Evolutionary conservation across 768 basidiomycete species (phyloP).

Genomic region (Suillus tomentosus): DNA sequence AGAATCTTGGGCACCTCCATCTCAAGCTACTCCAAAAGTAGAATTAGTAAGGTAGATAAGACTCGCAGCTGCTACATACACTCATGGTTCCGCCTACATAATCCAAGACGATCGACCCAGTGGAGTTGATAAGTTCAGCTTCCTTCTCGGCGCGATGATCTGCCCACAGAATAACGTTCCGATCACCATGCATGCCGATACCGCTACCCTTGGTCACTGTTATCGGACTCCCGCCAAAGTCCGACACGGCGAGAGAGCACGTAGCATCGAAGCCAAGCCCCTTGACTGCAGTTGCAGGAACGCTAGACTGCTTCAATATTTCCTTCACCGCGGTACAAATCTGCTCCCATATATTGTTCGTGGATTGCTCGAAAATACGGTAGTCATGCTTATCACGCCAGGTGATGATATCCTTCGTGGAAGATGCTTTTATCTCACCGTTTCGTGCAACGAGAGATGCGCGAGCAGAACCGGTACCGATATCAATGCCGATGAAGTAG

Average conservation of each 20-base stretch:
- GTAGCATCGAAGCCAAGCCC: conserved; percentile 97
- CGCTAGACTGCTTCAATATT: conserved; percentile 58
- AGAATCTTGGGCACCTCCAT: conserved; percentile 99
- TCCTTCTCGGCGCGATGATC: conserved; percentile 94
- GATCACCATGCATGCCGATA: conserved; percentile 66
- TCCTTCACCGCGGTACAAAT: conserved; percentile 63
- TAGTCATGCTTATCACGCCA: conserved; percentile 85
- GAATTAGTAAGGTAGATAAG: conserved; percentile 13
- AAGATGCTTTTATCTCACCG: conserved; percentile 76
- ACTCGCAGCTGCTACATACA: conserved; percentile 43
- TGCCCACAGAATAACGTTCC: conserved; percentile 94
- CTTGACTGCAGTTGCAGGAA: conserved; percentile 65
- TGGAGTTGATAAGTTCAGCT: conserved; percentile 85
- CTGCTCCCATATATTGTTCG: conserved; percentile 80
- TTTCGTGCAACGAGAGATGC: conserved; percentile 73
- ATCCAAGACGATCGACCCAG: conserved; percentile 81
- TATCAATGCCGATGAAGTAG: conserved; percentile 77
- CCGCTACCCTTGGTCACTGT: conserved; percentile 68
- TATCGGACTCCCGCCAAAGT: conserved; percentile 72
- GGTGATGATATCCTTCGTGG: conserved; percentile 80
- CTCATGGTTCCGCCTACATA: conserved; percentile 98
- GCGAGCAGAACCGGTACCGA: conserved; percentile 93
- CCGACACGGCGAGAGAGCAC: conserved; percentile 89
- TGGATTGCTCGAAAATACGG: conserved; percentile 96
- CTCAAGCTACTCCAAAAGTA: conserved; percentile 62